These are phyloP conservation scores for Plectosphaerella plurivora DNA, from an alignment of 2,329 filamentous ascomycete genomes.

Conservation along the genomic window DNA sequence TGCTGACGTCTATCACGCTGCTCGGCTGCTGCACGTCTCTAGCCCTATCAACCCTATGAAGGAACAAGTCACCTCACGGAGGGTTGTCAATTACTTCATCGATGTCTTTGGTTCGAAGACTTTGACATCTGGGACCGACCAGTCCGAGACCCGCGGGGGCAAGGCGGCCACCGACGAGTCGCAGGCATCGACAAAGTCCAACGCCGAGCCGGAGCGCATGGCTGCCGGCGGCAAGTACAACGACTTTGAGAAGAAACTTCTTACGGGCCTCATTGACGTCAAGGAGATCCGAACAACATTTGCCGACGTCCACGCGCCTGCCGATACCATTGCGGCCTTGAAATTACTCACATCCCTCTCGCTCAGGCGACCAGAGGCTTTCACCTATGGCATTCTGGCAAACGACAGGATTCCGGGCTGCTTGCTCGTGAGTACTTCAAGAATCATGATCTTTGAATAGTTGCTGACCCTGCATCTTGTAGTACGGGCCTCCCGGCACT, in stretches of 20 bases:
- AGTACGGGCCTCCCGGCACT: conserved; percentile 79
- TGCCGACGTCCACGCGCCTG: conserved; percentile 75
- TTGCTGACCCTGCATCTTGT: no score
- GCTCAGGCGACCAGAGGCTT: conserved; percentile 85
- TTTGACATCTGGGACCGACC: conserved; percentile 2
- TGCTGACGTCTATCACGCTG: conserved; percentile 33
- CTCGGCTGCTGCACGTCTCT: conserved; percentile 16
- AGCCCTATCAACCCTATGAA: not conserved
- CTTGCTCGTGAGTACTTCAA: conserved; percentile 42
- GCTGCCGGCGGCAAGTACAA: conserved; percentile 45
- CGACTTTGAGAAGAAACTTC: conserved; percentile 75
- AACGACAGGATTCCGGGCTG: conserved; percentile 88
- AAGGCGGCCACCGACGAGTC: conserved; percentile 13
- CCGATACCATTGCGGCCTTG: conserved; percentile 79
- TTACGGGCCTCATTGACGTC: conserved; percentile 77
- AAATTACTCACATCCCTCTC: conserved; percentile 87
- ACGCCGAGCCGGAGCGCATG: conserved; percentile 10
- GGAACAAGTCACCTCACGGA: conserved; percentile 1
- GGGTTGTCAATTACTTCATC: conserved; percentile 8
- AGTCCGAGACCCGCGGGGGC: conserved; percentile 10
- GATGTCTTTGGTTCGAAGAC: conserved; percentile 12
- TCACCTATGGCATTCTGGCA: conserved; percentile 88
- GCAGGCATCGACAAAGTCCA: conserved; percentile 3
- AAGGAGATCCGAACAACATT: conserved; percentile 84
- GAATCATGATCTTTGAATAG: no score